phyloP scores from a whole-genome alignment of 768 basidiomycete species.

The Mycena capillaripes region DNA sequence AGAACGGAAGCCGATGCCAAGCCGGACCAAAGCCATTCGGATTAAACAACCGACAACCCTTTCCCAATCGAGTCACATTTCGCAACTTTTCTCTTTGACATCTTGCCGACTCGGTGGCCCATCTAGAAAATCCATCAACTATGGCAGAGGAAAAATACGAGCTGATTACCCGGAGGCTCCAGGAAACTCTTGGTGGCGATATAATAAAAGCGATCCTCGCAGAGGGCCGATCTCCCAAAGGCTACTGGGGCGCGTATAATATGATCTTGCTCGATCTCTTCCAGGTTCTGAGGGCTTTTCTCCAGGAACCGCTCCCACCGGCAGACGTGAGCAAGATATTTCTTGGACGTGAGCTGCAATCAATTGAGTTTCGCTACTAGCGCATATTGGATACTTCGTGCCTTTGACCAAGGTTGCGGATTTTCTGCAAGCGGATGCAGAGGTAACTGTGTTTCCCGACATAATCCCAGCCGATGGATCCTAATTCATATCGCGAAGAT shows the following conservation, averaged over 20 bases:
- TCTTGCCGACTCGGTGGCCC: too few species aligned
- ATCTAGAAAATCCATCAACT: background rate
- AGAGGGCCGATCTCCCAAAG: conserved; percentile 82
- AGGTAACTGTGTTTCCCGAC: conserved; percentile 56
- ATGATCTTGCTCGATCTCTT: conserved; percentile 17
- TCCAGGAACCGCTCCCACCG: conserved; percentile 92
- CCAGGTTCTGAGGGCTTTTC: conserved; percentile 25
- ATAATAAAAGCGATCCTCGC: conserved; percentile 83
- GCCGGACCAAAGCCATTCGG: background rate
- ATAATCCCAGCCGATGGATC: background rate
- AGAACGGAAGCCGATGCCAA: background rate
- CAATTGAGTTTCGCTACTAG: conserved; percentile 55
- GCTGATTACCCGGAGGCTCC: conserved; percentile 87
- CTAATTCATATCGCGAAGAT: conserved; percentile 4
- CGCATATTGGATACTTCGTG: conserved; percentile 98
- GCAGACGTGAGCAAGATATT: conserved; percentile 77
- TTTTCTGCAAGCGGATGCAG: conserved; percentile 93
- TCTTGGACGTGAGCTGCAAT: background rate
- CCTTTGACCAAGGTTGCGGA: conserved; percentile 96
- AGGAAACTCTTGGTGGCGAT: conserved; percentile 92
- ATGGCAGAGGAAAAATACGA: conserved; percentile 72
- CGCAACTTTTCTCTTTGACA: background rate
- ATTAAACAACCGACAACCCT: background rate
- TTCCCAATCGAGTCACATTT: conserved; percentile 18
- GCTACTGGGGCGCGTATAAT: conserved; percentile 88